These are phyloP conservation scores for Silene conica DNA, from an alignment of 148 eudicot genomes.

Conservation along the genomic window DNA sequence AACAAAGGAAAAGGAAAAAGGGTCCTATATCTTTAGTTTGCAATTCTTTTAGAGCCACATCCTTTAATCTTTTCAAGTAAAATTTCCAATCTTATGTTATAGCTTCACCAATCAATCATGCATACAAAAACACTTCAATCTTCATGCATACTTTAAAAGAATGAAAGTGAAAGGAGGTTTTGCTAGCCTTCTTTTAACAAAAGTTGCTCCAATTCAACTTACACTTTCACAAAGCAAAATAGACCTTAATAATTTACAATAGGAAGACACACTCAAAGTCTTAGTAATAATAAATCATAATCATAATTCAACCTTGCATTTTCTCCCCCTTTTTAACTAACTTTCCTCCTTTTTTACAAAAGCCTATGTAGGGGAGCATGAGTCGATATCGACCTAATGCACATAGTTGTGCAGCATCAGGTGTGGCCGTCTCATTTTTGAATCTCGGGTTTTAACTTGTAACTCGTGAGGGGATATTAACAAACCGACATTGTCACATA, in stretches of 20 bases:
- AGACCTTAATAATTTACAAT: constrained; percentile 21
- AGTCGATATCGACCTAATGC: neutral
- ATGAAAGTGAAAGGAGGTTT: neutral
- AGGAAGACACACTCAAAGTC: constrained; percentile 1
- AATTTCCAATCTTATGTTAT: constrained; percentile 1
- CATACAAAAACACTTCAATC: neutral
- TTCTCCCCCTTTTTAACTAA: constrained; percentile 5
- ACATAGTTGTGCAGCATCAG: neutral
- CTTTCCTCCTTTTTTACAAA: constrained; percentile 24
- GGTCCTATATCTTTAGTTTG: constrained; percentile 15
- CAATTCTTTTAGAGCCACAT: constrained; percentile 17
- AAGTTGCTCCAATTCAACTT: constrained; percentile 2
- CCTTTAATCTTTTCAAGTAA: constrained; percentile 20
- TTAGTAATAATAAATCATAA: too few relatives aligned
- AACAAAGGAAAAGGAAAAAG: neutral
- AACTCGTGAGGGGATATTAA: neutral
- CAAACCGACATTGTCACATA: constrained; percentile 11
- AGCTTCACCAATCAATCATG: constrained; percentile 14
- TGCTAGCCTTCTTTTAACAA: constrained; percentile 14
- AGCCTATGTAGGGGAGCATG: constrained; percentile 18
- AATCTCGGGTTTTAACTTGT: constrained; percentile 5
- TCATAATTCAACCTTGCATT: constrained; percentile 6
- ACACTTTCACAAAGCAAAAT: constrained; percentile 15
- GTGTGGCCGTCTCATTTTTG: neutral
- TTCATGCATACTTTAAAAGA: constrained; percentile 7